Conservation (phyloP, 805 yeast genomes). For the Starmerella stellata region DNA sequence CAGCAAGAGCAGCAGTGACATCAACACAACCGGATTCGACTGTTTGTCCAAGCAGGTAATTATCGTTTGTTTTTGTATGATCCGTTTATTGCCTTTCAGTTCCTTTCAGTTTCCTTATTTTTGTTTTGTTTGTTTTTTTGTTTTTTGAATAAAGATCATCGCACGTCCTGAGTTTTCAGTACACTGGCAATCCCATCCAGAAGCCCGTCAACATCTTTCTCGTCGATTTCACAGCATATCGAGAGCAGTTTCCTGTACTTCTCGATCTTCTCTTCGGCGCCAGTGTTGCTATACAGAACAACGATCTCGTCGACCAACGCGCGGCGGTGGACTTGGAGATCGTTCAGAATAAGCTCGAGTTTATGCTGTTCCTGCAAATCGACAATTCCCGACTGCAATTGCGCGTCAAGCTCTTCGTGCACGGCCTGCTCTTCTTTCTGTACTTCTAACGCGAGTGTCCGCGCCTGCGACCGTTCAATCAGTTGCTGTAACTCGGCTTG, state of each 20-base stretch:
- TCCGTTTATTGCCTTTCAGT: too few relatives aligned
- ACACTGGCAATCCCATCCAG: slow-evolving; percentile 45
- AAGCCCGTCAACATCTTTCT: slow-evolving; percentile 64
- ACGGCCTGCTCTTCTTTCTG: slow-evolving; percentile 33
- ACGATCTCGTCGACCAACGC: slow-evolving; percentile 33
- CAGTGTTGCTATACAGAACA: slow-evolving; percentile 30
- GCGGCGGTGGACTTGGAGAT: slow-evolving; percentile 28
- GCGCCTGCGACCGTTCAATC: slow-evolving; percentile 49
- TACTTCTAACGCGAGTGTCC: slow-evolving; percentile 39
- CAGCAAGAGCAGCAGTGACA: too few relatives aligned
- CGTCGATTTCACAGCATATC: slow-evolving; percentile 53
- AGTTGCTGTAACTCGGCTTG: slow-evolving; percentile 26
- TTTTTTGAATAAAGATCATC: too few relatives aligned
- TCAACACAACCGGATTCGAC: too few relatives aligned
- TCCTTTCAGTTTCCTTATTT: too few relatives aligned
- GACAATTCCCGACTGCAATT: slow-evolving; percentile 10
- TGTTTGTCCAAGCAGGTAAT: too few relatives aligned
- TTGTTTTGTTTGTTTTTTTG: too few relatives aligned
- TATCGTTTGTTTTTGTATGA: too few relatives aligned
- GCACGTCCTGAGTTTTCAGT: slow-evolving; percentile 1
- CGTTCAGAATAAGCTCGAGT: slow-evolving; percentile 25
- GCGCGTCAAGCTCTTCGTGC: slow-evolving; percentile 16
- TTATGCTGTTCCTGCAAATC: slow-evolving; percentile 13
- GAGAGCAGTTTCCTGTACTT: slow-evolving; percentile 67
- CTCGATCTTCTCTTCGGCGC: slow-evolving; percentile 40